phyloP scores from a whole-genome alignment of 2,329 filamentous ascomycete genomes.

The Fusarium paranaense region DNA sequence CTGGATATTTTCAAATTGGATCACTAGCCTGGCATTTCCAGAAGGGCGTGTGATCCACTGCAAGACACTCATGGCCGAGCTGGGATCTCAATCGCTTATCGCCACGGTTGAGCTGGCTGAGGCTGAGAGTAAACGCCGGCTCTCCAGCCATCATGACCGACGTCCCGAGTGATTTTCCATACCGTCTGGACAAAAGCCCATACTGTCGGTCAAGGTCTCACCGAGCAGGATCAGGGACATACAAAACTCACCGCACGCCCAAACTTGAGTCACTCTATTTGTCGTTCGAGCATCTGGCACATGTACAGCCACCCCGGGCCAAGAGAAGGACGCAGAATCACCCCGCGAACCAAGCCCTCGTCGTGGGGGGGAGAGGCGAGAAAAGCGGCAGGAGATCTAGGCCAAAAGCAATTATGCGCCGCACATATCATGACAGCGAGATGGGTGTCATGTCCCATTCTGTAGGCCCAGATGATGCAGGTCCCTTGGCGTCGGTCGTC shows the following conservation, averaged over 20 bases:
- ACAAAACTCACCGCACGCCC: slow-evolving; percentile 12
- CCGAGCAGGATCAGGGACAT: slow-evolving; percentile 4
- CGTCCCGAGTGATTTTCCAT: neutral
- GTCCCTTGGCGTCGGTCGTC: slow-evolving; percentile 12
- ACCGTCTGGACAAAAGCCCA: neutral
- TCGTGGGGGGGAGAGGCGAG: neutral
- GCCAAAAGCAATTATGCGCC: slow-evolving; percentile 27
- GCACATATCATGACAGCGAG: slow-evolving; percentile 10
- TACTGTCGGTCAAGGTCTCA: neutral
- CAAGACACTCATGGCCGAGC: slow-evolving; percentile 4
- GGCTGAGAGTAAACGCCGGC: neutral
- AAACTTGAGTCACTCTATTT: neutral
- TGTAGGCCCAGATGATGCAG: slow-evolving; percentile 25
- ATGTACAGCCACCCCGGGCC: slow-evolving; percentile 8
- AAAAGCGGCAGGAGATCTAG: slow-evolving; percentile 29
- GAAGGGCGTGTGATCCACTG: neutral
- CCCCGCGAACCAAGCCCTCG: slow-evolving; percentile 30
- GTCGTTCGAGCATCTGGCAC: slow-evolving; percentile 3
- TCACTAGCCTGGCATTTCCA: neutral
- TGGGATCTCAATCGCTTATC: slow-evolving; percentile 29
- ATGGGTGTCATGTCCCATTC: slow-evolving; percentile 9
- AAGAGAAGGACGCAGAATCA: slow-evolving; percentile 15
- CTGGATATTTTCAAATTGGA: neutral
- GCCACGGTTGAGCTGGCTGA: neutral
- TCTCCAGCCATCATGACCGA: neutral